Percentiles rank a stretch among this genome's conserved stretches.
Evolutionary conservation across 1,284 basidiomycete genomes (phyloP).

Genomic region (Hemileia vastatrix): DNA sequence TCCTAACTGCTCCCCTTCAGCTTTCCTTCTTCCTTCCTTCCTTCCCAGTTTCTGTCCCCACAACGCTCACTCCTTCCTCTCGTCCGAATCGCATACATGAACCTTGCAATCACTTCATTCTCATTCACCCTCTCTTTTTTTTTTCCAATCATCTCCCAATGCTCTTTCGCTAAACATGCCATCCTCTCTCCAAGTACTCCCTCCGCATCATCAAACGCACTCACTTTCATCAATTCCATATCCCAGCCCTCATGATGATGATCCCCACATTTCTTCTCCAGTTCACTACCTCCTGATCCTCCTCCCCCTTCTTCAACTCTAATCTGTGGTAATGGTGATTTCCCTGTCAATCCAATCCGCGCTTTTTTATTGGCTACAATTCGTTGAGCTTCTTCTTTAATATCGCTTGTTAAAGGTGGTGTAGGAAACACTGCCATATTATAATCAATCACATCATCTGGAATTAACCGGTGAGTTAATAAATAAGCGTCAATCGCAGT

Average conservation of each 20-base stretch:
- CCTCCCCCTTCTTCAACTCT: background rate
- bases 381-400: background rate
- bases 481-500: background rate
- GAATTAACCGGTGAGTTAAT: background rate
- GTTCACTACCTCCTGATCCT: background rate
- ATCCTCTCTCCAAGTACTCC: background rate
- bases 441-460: background rate
- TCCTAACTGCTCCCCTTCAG: no score
- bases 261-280: no score
- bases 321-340: background rate
- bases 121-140: no score
- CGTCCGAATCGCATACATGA: background rate
- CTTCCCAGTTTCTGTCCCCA: no score
- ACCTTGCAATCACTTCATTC: background rate
- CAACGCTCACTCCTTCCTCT: no score
- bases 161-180: background rate
- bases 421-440: background rate
- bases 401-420: background rate
- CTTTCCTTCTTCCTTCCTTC: no score
- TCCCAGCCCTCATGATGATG: no score
- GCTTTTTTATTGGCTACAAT: background rate
- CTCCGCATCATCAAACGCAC: conserved; percentile 1
- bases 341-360: no score
- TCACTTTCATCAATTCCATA: background rate
- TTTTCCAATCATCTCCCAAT: no score